Base-by-base conservation (phyloP, 164 flowering plant genomes). In the Hamamelis virginiana region DNA sequence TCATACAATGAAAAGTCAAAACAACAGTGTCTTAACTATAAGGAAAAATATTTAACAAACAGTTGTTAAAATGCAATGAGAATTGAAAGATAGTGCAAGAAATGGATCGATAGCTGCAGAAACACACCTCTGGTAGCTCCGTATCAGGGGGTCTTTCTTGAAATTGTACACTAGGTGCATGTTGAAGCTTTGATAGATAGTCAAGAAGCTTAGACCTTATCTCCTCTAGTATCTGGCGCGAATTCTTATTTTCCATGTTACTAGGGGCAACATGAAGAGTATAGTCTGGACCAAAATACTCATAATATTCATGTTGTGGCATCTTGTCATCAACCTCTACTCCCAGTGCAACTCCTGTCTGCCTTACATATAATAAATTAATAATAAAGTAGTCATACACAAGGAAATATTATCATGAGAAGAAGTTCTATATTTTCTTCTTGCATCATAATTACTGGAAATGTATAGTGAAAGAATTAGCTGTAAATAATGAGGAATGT, bases 261-360 rank as follows among this genome's bases (percentile, higher is more conserved):
- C 97, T 91, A 33, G 97, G 94, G 62, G 92, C 92, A 76, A 91
- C 94, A 77, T 89, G 91, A 72, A 91, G 89, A 48, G 90, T 81
- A 72, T 88, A 90, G 67, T 89, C 94, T 59, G 97, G 97, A 69
- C 97, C 94, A 79, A 91, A 89, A 67, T 91, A 91, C 71, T 91
- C 97, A 59, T 81, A 89, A 68, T 91, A 91, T 59, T 89, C 97
- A 81, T 91, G 94, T 18, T 80, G 84, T 52, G 94, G 94, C 89
- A 91, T 85, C 78, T 89, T 86, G 76, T 91, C 92, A 66, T 91
- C 97, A 69, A 91, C 77, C 70, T 91, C 97, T 21, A 87, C 45
- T 43, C 92, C 96, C 68, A 90, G 83, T 27, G 96, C 96, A 72
- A 90, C 96, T 62, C 91, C 92, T 9, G 96, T 90, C 96, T 90